phyloP scores from a whole-genome alignment of 441 rosid species.

The Brassica balearica region DNA sequence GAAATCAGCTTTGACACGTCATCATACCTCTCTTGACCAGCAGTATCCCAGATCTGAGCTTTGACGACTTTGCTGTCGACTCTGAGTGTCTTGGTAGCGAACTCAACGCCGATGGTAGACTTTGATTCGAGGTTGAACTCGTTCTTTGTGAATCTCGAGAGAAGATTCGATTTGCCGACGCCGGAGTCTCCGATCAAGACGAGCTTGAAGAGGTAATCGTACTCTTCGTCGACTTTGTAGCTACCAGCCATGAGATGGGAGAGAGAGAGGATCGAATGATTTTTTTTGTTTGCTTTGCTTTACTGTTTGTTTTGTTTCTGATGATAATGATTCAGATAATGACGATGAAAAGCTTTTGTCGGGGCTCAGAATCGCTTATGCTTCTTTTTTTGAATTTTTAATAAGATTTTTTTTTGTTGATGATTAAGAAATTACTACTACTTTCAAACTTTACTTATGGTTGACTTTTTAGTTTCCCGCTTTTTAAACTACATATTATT shows the following conservation, averaged over 20 bases:
- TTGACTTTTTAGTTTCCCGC: too few species aligned
- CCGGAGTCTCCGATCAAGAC: slow-evolving; percentile 70
- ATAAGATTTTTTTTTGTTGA: too few species aligned
- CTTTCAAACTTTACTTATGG: too few species aligned
- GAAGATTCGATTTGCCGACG: slow-evolving; percentile 65
- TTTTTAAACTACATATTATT: too few species aligned
- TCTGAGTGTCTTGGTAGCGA: slow-evolving; percentile 59
- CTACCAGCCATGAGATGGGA: slow-evolving; percentile 49
- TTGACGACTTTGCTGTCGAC: slow-evolving; percentile 60
- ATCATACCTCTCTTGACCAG: slow-evolving; percentile 63
- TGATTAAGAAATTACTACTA: too few species aligned
- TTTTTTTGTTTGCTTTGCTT: background rate
- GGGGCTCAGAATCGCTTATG: background rate
- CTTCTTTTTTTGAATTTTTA: too few species aligned
- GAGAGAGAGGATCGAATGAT: slow-evolving; percentile 7
- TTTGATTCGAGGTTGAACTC: slow-evolving; percentile 68
- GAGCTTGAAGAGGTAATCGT: slow-evolving; percentile 69
- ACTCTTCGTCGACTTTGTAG: slow-evolving; percentile 59
- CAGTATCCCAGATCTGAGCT: slow-evolving; percentile 83
- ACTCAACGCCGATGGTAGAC: slow-evolving; percentile 73
- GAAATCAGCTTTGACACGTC: background rate
- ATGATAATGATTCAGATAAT: slow-evolving; percentile 35
- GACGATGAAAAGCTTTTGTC: slow-evolving; percentile 2
- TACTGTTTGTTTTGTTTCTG: slow-evolving; percentile 9
- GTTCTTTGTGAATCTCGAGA: slow-evolving; percentile 62